These are phyloP conservation scores for Oryza australiensis DNA, from an alignment of 176 grass and related monocot genomes.

Conservation along the genomic window DNA sequence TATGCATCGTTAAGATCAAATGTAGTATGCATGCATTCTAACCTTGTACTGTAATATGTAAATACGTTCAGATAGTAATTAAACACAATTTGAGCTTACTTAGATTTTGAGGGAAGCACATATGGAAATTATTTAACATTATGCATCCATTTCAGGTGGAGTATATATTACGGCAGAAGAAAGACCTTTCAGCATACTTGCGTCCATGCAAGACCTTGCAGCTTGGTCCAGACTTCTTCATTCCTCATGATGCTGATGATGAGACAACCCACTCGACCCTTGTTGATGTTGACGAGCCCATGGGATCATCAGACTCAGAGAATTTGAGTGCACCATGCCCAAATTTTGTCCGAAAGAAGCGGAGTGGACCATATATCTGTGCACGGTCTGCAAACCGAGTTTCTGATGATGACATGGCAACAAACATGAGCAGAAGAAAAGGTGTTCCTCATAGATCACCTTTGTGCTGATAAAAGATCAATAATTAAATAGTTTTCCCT, in stretches of 20 bases:
- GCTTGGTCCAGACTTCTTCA: conserved; percentile 95
- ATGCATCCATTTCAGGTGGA: conserved; percentile 67
- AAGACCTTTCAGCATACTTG: conserved; percentile 71
- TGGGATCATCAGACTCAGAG: conserved; percentile 85
- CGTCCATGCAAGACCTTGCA: conserved; percentile 83
- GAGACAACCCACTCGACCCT: conserved; percentile 92
- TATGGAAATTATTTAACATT: conserved; percentile 30
- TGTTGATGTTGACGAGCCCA: conserved; percentile 80
- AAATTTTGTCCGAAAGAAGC: conserved; percentile 68
- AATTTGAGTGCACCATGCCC: conserved; percentile 67
- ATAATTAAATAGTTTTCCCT: conserved; percentile 30
- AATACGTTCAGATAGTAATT: neutral
- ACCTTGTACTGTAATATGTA: neutral
- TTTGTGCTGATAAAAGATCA: conserved; percentile 70
- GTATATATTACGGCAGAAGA: conserved; percentile 73
- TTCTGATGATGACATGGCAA: conserved; percentile 70
- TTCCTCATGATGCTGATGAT: conserved; percentile 84
- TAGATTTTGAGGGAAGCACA: conserved; percentile 3
- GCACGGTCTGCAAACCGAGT: conserved; percentile 64
- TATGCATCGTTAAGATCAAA: neutral
- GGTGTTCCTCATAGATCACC: conserved; percentile 89
- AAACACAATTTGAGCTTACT: neutral
- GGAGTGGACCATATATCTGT: conserved; percentile 70
- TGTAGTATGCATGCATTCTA: neutral
- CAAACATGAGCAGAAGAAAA: conserved; percentile 96